A percentile compares a stretch with the other conserved stretches of the same genome.
These are phyloP conservation scores for Amborella trichopoda DNA, from an alignment of 164 flowering plant species.

Conservation along the genomic window DNA sequence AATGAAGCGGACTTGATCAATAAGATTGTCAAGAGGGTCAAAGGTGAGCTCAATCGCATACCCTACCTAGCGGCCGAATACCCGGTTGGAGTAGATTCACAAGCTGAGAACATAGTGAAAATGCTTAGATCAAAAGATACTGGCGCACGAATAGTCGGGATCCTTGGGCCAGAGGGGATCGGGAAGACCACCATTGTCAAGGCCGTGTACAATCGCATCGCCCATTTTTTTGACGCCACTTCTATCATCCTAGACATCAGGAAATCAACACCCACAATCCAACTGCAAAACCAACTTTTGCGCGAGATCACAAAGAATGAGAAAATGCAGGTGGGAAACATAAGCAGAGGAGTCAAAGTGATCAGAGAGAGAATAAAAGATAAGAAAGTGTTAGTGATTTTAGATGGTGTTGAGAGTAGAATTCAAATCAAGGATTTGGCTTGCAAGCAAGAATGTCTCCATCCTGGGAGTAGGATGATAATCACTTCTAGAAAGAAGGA, in stretches of 20 bases:
- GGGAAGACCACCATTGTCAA: neutral
- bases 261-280: too few species aligned
- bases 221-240: neutral
- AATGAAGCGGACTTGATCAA: neutral
- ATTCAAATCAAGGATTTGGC: neutral
- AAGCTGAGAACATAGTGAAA: neutral
- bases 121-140: neutral
- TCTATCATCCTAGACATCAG: neutral
- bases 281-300: neutral
- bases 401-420: neutral
- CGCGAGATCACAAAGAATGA: neutral
- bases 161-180: neutral
- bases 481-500: neutral
- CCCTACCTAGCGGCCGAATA: neutral
- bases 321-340: neutral
- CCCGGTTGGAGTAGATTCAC: neutral
- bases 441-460: neutral
- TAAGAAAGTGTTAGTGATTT: neutral
- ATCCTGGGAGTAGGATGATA: slow-evolving; percentile 1
- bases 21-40: neutral
- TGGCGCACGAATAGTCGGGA: neutral
- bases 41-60: neutral
- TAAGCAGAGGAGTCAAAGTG: neutral
- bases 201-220: neutral
- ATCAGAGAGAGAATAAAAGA: neutral